A percentile compares a stretch with the other conserved stretches of the same genome.
Conservation (phyloP, 345 rosid species). For the Acer yangbiense region DNA sequence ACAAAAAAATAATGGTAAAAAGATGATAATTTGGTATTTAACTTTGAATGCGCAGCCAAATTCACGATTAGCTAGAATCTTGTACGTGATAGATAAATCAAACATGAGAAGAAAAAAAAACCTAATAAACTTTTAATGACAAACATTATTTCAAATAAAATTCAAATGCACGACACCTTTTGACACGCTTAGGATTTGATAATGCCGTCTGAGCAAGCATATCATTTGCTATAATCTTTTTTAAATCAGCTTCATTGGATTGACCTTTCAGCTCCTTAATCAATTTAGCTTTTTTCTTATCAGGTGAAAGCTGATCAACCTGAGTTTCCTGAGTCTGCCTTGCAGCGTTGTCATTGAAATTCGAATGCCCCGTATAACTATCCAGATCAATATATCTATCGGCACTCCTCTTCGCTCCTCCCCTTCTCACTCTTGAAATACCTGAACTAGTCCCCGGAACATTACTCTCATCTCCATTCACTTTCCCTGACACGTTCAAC, state of each 20-base stretch:
- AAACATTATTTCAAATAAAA: neutral
- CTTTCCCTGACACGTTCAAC: no score
- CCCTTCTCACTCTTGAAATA: slow-evolving; percentile 39
- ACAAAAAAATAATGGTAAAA: neutral
- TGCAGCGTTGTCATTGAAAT: slow-evolving; percentile 45
- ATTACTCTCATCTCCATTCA: no score
- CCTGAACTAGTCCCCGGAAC: slow-evolving; percentile 13
- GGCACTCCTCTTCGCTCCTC: slow-evolving; percentile 63
- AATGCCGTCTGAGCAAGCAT: slow-evolving; percentile 79
- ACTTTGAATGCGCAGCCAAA: slow-evolving; percentile 84
- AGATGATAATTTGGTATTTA: neutral
- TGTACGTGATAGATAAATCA: slow-evolving; percentile 24
- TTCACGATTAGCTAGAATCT: slow-evolving; percentile 88
- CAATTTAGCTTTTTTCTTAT: slow-evolving; percentile 44
- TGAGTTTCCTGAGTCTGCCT: slow-evolving; percentile 29
- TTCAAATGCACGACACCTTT: slow-evolving; percentile 33
- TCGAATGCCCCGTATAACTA: slow-evolving; percentile 61
- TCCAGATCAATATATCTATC: slow-evolving; percentile 70
- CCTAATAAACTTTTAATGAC: neutral
- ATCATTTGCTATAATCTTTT: slow-evolving; percentile 74
- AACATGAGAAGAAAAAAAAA: neutral
- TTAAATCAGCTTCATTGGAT: slow-evolving; percentile 61
- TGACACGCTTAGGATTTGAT: slow-evolving; percentile 58
- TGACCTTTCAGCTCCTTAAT: slow-evolving; percentile 56
- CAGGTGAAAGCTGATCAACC: slow-evolving; percentile 38